These are phyloP conservation scores for Blepharisma japonicum DNA, from an alignment of 73 alveolate species.

Conservation along the genomic window DNA sequence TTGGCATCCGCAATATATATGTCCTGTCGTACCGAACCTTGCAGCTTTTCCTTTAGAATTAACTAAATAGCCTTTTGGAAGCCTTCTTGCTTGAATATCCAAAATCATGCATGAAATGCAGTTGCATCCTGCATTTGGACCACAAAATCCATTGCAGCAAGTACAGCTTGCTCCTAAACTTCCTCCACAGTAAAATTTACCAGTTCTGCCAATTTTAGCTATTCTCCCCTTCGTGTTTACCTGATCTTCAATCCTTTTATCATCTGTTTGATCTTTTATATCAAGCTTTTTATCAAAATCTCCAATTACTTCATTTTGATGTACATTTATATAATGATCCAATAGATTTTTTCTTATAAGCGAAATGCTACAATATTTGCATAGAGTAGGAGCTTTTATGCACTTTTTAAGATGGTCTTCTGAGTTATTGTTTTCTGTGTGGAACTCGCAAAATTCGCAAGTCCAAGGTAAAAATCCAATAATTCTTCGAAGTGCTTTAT, in stretches of 20 bases:
- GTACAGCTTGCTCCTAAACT: conserved; percentile 25
- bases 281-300: background rate
- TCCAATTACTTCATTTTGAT: conserved; percentile 29
- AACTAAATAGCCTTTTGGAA: conserved; percentile 54
- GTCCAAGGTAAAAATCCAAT: too few species aligned
- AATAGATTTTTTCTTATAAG: too few species aligned
- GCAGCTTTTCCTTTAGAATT: conserved; percentile 40
- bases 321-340: background rate
- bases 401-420: too few species aligned
- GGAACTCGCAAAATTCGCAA: too few species aligned
- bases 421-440: too few species aligned
- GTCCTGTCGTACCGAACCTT: conserved; percentile 40
- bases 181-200: conserved; percentile 53
- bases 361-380: too few species aligned
- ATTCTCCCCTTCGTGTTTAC: conserved; percentile 17
- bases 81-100: conserved; percentile 37
- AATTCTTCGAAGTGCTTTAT: too few species aligned
- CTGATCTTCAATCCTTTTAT: background rate
- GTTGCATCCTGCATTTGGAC: conserved; percentile 50
- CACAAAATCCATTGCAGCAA: conserved; percentile 57
- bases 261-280: conserved; percentile 3
- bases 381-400: too few species aligned
- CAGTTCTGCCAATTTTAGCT: conserved; percentile 50
- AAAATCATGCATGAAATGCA: conserved; percentile 47
- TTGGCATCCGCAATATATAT: conserved; percentile 44